A percentile compares a stretch with the other conserved stretches of the same genome.
Conservation (phyloP, 148 eudicot species). For the Rheum nobile region DNA sequence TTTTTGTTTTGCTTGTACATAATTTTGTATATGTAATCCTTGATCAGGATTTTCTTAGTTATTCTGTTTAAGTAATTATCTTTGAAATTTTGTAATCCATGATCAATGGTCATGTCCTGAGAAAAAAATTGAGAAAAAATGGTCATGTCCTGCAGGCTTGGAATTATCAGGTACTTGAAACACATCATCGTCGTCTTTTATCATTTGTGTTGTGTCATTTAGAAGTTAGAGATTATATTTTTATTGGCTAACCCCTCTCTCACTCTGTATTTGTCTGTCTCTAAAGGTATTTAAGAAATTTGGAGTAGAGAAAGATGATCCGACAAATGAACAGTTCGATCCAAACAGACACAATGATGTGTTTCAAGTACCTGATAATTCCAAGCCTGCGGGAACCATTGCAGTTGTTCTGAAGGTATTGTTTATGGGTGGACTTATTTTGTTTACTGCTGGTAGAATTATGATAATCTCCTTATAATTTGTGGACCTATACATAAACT, state of each 20-base stretch:
- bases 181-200: not conserved
- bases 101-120: not conserved
- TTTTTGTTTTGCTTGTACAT: not conserved
- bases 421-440: not conserved
- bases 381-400: slow-evolving; percentile 69
- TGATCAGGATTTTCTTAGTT: not conserved
- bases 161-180: too few species aligned
- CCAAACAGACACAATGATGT: slow-evolving; percentile 86
- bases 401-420: slow-evolving; percentile 91
- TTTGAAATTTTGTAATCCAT: not conserved
- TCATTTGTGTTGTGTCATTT: not conserved
- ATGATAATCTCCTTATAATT: not conserved
- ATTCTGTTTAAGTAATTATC: not conserved
- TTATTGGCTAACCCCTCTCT: not conserved
- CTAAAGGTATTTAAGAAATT: slow-evolving; percentile 67
- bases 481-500: too few species aligned
- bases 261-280: not conserved
- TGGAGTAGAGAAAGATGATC: slow-evolving; percentile 74
- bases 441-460: not conserved
- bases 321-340: slow-evolving; percentile 77
- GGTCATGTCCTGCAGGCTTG: too few species aligned
- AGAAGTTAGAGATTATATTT: not conserved
- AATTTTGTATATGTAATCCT: not conserved
- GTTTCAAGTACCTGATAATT: slow-evolving; percentile 84
- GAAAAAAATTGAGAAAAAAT: not conserved